Base-by-base conservation (phyloP, 2,329 filamentous ascomycete genomes). In the Ilyonectria mors-panacis region DNA sequence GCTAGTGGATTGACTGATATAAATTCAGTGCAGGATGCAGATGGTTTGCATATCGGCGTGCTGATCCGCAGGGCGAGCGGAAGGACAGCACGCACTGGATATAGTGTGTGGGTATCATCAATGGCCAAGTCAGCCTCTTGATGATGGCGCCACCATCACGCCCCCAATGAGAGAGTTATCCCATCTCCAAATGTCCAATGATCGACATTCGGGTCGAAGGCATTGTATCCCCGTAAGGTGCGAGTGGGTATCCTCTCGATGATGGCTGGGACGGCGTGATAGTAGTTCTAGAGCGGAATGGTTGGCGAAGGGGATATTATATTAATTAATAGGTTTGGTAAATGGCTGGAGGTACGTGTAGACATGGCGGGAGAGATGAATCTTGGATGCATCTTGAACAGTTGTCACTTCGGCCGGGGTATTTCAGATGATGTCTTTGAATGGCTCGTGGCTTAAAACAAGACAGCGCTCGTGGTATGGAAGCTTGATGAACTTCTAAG, bases 91-190 rank as follows among this genome's bases (percentile, higher is more conserved):
- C 42, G 23, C 12, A 48, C 26, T 2, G 37, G 56, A 23, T 59
- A 48, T 4, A 60, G n/a, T 10, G 57, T 30, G 30, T 42, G 51
- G 0, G 79, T 80, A 28, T 83, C 81, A 23, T 82, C 77, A 17
- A 82, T 75, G 0, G 81, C 81, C 15, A 83, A 68, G 17, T 80
- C 80, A 0, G 80, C 81, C 1, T 81, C 81, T 1, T 81, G 80
- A 0, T 80, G 48, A 81, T 81, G 0, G 81, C 79, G 0, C 81
- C 81, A 13, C 81, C 81, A 58, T 82, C 0, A 81, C 81, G 33
- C 83, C 81, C 1, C 81, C 81, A 0, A 77, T 78, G 0, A 82
- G 0, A 82, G 73, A 0, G 79, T 79, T 0, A 80, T 77, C 3
- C 76, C 0, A 69, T 82, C 72, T 70, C 81, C 78, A 53, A 83